These are phyloP conservation scores for Fusarium nodosum DNA, from an alignment of 2,329 filamentous ascomycete species.

Conservation along the genomic window DNA sequence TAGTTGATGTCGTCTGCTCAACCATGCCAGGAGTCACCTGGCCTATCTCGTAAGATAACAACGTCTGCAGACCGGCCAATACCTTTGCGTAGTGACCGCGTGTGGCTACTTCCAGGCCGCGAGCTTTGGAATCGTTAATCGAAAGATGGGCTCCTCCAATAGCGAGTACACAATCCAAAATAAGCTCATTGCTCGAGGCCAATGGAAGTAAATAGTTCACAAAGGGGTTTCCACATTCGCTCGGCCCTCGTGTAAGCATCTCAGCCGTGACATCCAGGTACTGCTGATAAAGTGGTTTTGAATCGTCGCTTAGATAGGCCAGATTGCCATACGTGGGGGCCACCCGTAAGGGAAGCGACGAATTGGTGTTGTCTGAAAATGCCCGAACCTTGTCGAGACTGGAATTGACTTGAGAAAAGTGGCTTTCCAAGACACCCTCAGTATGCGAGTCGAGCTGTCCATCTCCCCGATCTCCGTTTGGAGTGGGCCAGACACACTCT, in stretches of 20 bases:
- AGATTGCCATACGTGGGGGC: constrained; percentile 12
- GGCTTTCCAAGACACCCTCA: not conserved
- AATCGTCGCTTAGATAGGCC: constrained; percentile 14
- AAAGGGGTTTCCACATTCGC: constrained; percentile 17
- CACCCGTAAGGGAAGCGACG: not conserved
- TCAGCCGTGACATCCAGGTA: constrained; percentile 16
- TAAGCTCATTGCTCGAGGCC: constrained; percentile 1
- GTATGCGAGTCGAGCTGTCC: not conserved
- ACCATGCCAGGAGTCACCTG: not conserved
- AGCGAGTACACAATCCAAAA: constrained; percentile 20
- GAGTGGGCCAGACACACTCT: constrained; percentile 2
- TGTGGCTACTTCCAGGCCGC: constrained; percentile 8
- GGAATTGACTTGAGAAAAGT: not conserved
- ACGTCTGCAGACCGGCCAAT: not conserved
- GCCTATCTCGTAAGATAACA: not conserved
- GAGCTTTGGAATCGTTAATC: not conserved
- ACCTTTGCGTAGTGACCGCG: constrained; percentile 13
- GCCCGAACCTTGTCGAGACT: not conserved
- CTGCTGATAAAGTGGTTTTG: constrained; percentile 20
- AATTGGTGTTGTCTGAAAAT: not conserved
- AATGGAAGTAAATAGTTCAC: constrained; percentile 19
- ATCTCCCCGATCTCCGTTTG: not conserved
- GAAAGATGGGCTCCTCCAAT: constrained; percentile 18
- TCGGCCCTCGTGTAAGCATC: constrained; percentile 9
- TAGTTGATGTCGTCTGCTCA: not conserved